Conservation (phyloP, 768 basidiomycete genomes). For the Tubosaeta sp. region DNA sequence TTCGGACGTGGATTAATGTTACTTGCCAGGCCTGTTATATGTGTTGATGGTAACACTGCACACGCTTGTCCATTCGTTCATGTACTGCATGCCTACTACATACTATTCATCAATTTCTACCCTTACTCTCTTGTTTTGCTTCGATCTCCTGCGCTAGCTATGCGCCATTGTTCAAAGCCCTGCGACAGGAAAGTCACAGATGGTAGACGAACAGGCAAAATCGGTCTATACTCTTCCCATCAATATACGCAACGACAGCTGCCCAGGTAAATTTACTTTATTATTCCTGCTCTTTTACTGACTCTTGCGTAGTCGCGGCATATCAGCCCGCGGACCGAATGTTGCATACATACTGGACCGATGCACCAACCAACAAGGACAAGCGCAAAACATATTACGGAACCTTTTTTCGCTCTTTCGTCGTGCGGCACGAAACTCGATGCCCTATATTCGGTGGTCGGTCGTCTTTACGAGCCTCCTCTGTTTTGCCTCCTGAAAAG, state of each 20-base stretch:
- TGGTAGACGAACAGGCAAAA: conserved; percentile 7
- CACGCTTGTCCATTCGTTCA: too few species aligned
- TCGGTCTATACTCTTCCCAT: conserved; percentile 2
- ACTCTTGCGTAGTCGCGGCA: background rate
- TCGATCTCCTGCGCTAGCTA: too few species aligned
- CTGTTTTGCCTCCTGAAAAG: too few species aligned
- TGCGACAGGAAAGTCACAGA: too few species aligned
- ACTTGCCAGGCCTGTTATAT: too few species aligned
- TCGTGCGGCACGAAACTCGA: too few species aligned
- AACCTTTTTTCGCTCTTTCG: background rate
- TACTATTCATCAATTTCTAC: too few species aligned
- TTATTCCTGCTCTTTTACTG: background rate
- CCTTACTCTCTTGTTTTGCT: too few species aligned
- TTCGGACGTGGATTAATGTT: too few species aligned
- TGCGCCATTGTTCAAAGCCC: background rate
- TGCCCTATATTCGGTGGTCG: background rate
- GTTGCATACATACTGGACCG: background rate
- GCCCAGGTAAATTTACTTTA: background rate
- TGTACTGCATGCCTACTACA: too few species aligned
- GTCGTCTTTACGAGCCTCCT: background rate
- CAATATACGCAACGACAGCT: background rate
- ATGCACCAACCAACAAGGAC: background rate
- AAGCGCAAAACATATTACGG: background rate
- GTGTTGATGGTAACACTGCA: too few species aligned
- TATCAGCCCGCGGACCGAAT: background rate